These are phyloP conservation scores for Puccinia polysora DNA, from an alignment of 1,284 basidiomycete genomes.

Conservation along the genomic window DNA sequence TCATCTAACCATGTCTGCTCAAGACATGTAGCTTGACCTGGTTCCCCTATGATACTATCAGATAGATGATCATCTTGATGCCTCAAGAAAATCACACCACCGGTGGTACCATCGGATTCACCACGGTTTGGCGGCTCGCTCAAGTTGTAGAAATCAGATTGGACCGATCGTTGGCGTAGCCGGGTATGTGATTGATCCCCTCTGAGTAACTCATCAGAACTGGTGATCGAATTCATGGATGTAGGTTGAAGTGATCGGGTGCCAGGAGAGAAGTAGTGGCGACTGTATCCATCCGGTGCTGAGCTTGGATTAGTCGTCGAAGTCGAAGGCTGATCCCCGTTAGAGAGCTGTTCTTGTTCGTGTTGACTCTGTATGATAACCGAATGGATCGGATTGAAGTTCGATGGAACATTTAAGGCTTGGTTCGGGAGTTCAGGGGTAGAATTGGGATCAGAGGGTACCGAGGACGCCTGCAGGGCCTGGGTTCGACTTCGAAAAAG, in stretches of 20 bases:
- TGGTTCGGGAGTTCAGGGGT: too few species aligned
- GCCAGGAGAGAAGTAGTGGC: not conserved
- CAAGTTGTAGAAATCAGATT: conserved; percentile 17
- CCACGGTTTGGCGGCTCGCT: conserved; percentile 1
- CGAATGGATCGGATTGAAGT: not conserved
- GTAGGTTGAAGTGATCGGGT: conserved; percentile 17
- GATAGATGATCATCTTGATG: not conserved
- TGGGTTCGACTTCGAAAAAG: not conserved
- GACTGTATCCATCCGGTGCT: not conserved
- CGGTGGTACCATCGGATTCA: not conserved
- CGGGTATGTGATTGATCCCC: conserved; percentile 3
- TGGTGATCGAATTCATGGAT: conserved; percentile 21
- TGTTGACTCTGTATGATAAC: not conserved
- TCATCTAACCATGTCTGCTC: conserved; percentile 38
- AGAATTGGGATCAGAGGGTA: conserved; percentile 9
- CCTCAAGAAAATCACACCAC: not conserved
- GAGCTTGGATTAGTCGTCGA: not conserved
- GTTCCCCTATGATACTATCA: conserved; percentile 37
- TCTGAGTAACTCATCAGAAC: conserved; percentile 12
- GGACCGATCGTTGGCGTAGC: conserved; percentile 21
- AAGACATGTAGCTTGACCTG: conserved; percentile 27
- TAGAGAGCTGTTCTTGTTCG: not conserved
- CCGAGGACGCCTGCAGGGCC: not conserved
- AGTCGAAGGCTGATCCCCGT: not conserved
- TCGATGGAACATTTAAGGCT: not conserved